Percentiles rank a stretch among this genome's conserved stretches.
phyloP scores from a whole-genome alignment of 2,329 filamentous ascomycete species.

The Corynespora cassiicola region DNA sequence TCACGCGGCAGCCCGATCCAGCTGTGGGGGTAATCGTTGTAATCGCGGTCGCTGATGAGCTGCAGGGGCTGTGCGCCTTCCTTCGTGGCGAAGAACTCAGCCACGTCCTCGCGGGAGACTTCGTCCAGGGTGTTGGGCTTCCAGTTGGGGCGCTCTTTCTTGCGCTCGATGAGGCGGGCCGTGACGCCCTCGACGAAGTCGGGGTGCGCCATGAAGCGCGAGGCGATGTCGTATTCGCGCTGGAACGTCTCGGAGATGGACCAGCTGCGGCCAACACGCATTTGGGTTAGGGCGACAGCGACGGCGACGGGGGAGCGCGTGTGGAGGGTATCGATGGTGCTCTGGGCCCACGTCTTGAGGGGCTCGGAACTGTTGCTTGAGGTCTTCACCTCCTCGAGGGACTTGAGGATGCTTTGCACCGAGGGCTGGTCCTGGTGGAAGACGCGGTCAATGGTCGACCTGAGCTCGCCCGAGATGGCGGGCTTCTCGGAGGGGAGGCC shows the following conservation, averaged over 20 bases:
- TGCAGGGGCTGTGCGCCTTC: constrained; percentile 52
- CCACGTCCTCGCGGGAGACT: constrained; percentile 64
- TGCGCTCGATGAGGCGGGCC: constrained; percentile 77
- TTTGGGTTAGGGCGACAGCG: constrained; percentile 82
- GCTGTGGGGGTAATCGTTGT: constrained; percentile 74
- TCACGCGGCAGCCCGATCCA: constrained; percentile 78
- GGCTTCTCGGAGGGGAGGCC: constrained; percentile 71
- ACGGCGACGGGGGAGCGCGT: constrained; percentile 85
- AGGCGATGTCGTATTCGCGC: constrained; percentile 83
- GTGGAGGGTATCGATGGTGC: constrained; percentile 76
- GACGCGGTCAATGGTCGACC: constrained; percentile 79
- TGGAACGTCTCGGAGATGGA: constrained; percentile 83
- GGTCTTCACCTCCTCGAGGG: constrained; percentile 61
- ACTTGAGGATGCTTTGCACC: constrained; percentile 73
- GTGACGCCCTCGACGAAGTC: constrained; percentile 95
- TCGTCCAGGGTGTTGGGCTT: constrained; percentile 74
- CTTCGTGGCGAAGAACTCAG: constrained; percentile 68
- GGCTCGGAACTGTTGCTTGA: constrained; percentile 37
- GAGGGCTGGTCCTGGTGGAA: constrained; percentile 61
- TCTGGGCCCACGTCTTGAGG: constrained; percentile 76
- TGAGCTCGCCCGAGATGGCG: constrained; percentile 69
- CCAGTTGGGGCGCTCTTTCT: constrained; percentile 73
- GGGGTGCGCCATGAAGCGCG: constrained; percentile 85
- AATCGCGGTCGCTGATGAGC: constrained; percentile 69
- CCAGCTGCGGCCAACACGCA: constrained; percentile 79